These are phyloP conservation scores for Boletus rubescentipes DNA, from an alignment of 768 basidiomycete genomes.

Conservation along the genomic window DNA sequence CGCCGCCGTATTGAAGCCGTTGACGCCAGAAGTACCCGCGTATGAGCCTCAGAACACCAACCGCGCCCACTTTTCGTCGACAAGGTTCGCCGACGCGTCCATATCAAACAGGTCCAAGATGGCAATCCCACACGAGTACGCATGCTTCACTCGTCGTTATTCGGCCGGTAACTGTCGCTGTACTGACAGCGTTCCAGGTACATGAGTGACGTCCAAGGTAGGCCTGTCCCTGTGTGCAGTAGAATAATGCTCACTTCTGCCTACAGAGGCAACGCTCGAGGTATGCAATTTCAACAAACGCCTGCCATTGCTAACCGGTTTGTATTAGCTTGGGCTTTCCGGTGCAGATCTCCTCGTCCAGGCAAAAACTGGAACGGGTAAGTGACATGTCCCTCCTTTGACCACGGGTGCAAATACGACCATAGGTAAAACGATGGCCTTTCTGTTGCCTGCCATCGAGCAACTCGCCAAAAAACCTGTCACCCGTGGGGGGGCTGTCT, in stretches of 20 bases:
- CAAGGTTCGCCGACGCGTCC: slow-evolving; percentile 29
- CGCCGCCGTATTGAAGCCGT: slow-evolving; percentile 14
- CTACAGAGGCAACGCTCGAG: slow-evolving; percentile 41
- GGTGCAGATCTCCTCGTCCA: slow-evolving; percentile 50
- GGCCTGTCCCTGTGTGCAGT: slow-evolving; percentile 2
- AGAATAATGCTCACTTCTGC: background rate
- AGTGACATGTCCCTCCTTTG: slow-evolving; percentile 11
- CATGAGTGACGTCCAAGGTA: slow-evolving; percentile 50
- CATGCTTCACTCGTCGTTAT: slow-evolving; percentile 1
- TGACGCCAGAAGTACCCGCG: background rate
- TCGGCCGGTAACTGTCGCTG: slow-evolving; percentile 8
- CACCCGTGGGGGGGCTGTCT: slow-evolving; percentile 34
- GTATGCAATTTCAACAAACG: slow-evolving; percentile 16
- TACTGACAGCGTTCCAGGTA: slow-evolving; percentile 33
- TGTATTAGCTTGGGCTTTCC: slow-evolving; percentile 36
- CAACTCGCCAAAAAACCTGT: slow-evolving; percentile 50
- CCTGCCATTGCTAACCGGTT: slow-evolving; percentile 1
- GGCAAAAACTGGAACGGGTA: slow-evolving; percentile 62
- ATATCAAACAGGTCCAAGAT: slow-evolving; percentile 43
- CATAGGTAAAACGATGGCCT: slow-evolving; percentile 68
- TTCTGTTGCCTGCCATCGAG: slow-evolving; percentile 74
- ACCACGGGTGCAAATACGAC: background rate
- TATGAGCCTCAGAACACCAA: slow-evolving; percentile 19
- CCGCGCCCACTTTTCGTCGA: slow-evolving; percentile 28
- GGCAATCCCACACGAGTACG: slow-evolving; percentile 45